These are phyloP conservation scores for Coprinellus aureogranulatus DNA, from an alignment of 768 basidiomycete species.

Conservation along the genomic window DNA sequence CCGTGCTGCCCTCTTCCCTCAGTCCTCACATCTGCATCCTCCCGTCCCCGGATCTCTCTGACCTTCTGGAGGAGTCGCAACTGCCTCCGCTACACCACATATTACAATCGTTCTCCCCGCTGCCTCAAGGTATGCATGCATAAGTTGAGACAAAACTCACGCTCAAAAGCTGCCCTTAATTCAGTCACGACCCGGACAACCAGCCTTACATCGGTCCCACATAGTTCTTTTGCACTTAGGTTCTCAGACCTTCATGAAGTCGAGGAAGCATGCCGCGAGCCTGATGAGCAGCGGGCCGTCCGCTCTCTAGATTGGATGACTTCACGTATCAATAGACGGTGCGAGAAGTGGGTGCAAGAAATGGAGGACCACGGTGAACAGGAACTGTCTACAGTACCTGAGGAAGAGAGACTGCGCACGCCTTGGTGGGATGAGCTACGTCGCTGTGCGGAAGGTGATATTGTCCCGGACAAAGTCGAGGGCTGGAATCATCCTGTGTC, in stretches of 20 bases:
- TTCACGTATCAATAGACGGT: conserved; percentile 61
- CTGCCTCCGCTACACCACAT: conserved; percentile 72
- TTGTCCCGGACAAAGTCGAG: conserved; percentile 66
- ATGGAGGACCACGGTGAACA: conserved; percentile 42
- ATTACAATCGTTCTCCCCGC: conserved; percentile 80
- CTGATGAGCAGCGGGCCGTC: conserved; percentile 74
- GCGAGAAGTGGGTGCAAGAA: conserved; percentile 70
- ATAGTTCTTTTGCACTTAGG: conserved; percentile 68
- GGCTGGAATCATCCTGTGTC: conserved; percentile 88
- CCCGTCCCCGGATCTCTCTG: conserved; percentile 65
- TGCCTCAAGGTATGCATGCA: conserved; percentile 62
- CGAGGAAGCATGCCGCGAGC: conserved; percentile 72
- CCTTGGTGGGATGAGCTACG: conserved; percentile 90
- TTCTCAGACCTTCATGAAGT: conserved; percentile 76
- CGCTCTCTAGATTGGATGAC: conserved; percentile 88
- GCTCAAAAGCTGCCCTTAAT: conserved; percentile 5
- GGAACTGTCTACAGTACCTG: conserved; percentile 24
- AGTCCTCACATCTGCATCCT: conserved; percentile 80
- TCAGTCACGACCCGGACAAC: conserved; percentile 80
- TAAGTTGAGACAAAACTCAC: background rate
- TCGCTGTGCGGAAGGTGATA: conserved; percentile 74
- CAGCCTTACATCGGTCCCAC: conserved; percentile 64
- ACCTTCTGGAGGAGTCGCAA: conserved; percentile 54
- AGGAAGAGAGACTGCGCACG: conserved; percentile 43
- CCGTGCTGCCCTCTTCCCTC: conserved; percentile 65